Evolutionary conservation across 139 green algal genomes (phyloP).

Genomic region (Chlamydomonas sphaeroides): DNA sequence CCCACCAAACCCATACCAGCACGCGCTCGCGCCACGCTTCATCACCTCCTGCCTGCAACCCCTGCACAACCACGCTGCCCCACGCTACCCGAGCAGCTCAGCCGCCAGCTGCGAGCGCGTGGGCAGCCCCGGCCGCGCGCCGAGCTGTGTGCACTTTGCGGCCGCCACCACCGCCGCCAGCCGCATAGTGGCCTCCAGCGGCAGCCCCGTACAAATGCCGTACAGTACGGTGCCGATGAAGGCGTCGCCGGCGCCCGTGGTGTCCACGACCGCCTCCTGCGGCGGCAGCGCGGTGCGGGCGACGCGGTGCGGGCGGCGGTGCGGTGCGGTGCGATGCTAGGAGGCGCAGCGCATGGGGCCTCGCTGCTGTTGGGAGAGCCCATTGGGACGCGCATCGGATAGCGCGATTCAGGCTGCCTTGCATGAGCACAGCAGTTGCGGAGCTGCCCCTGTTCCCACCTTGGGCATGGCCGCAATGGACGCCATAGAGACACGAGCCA

Average conservation of each 20-base stretch:
- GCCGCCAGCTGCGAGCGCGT: constrained; percentile 46
- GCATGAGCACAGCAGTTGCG: no score
- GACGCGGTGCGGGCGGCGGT: no score
- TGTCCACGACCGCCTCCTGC: constrained; percentile 80
- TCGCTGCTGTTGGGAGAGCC: no score
- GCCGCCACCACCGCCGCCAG: constrained; percentile 83
- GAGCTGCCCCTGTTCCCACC: constrained; percentile 31
- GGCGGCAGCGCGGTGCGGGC: no score
- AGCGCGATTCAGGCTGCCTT: no score
- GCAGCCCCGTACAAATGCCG: constrained; percentile 67
- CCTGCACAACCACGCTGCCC: background rate
- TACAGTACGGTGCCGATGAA: constrained; percentile 93
- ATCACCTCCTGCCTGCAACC: no score
- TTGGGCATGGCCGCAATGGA: constrained; percentile 49
- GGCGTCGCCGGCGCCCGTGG: constrained; percentile 93
- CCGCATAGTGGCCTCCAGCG: constrained; percentile 48
- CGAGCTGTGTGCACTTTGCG: constrained; percentile 85
- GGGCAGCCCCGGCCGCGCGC: constrained; percentile 83
- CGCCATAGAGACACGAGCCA: background rate
- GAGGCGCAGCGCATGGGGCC: no score
- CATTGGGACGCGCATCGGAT: no score
- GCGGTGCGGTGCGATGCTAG: no score
- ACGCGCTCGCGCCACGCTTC: no score
- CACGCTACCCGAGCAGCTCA: constrained; percentile 49
- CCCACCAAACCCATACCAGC: no score